Conservation (phyloP, 192 early-diverging fungal species). For the Geranomyces michiganensis region DNA sequence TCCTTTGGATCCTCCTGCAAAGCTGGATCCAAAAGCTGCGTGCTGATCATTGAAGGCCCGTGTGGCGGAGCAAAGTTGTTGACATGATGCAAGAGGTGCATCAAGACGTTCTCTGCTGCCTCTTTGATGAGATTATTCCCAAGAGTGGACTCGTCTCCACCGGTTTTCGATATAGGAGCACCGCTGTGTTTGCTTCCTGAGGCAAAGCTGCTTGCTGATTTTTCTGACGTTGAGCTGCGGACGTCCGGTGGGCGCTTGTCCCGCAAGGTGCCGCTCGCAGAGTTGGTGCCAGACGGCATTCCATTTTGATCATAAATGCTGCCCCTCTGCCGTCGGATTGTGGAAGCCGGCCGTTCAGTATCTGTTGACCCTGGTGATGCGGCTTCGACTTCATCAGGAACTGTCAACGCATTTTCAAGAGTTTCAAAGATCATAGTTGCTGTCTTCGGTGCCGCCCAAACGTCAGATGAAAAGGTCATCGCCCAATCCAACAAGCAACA, state of each 20-base stretch:
- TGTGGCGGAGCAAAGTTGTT: slow-evolving; percentile 64
- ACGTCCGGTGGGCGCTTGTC: not conserved
- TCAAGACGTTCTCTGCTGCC: slow-evolving; percentile 67
- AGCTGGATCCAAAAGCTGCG: slow-evolving; percentile 45
- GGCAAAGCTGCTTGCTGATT: not conserved
- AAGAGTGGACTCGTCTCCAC: no score
- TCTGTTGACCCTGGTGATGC: not conserved
- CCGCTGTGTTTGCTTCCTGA: not conserved
- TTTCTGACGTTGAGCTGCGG: not conserved
- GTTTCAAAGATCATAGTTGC: slow-evolving; percentile 70
- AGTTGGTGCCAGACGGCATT: slow-evolving; percentile 8
- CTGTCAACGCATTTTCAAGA: slow-evolving; percentile 60
- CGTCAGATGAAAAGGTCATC: slow-evolving; percentile 64
- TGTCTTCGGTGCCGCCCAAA: slow-evolving; percentile 66
- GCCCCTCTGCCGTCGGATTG: not conserved
- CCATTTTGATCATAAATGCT: slow-evolving; percentile 31
- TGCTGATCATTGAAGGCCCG: slow-evolving; percentile 62
- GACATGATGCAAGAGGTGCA: slow-evolving; percentile 73
- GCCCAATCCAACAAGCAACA: slow-evolving; percentile 75
- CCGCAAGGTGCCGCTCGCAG: not conserved
- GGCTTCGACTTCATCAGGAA: slow-evolving; percentile 25
- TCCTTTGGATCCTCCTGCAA: slow-evolving; percentile 35
- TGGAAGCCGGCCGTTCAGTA: not conserved
- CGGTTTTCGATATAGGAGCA: not conserved
- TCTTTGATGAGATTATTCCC: slow-evolving; percentile 48